A percentile compares a stretch with the other conserved stretches of the same genome.
Evolutionary conservation across 192 early-diverging fungal genomes (phyloP).

Genomic region (Coemansia sp.): DNA sequence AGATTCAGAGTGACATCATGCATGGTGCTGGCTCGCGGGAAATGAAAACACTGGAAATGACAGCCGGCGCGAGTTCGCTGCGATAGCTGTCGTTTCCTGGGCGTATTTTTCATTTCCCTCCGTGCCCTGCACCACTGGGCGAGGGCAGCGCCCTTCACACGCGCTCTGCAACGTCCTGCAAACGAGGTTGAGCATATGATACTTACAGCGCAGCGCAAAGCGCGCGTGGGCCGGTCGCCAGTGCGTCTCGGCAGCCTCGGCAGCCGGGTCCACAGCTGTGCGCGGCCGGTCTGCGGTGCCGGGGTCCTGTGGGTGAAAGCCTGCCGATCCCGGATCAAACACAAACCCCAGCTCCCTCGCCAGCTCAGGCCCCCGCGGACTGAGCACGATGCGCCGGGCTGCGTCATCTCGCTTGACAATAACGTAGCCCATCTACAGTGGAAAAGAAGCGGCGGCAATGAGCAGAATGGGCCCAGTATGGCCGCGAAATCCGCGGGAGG

Average conservation of each 20-base stretch:
- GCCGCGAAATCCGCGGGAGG: neutral
- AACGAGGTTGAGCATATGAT: neutral
- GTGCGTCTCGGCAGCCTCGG: slow-evolving; percentile 26
- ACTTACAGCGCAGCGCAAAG: slow-evolving; percentile 52
- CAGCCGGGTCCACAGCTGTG: slow-evolving; percentile 3
- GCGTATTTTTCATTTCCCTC: no score
- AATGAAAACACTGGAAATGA: no score
- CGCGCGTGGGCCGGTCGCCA: slow-evolving; percentile 50
- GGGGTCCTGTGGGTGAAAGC: slow-evolving; percentile 11
- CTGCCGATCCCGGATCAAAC: slow-evolving; percentile 13
- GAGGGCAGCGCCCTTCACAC: no score
- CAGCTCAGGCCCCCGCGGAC: slow-evolving; percentile 37
- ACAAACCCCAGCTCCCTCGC: slow-evolving; percentile 21
- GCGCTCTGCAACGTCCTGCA: no score
- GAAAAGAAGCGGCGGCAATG: neutral
- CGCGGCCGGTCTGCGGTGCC: neutral
- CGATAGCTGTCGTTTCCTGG: no score
- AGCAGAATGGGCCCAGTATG: neutral
- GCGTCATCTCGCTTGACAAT: slow-evolving; percentile 45
- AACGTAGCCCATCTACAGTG: slow-evolving; percentile 43
- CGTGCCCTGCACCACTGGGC: no score
- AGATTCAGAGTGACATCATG: slow-evolving; percentile 17
- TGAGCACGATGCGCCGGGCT: slow-evolving; percentile 30
- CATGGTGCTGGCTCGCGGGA: neutral
- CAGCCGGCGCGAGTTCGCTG: no score